These are phyloP conservation scores for Blastomyces gilchristii DNA, from an alignment of 2,329 filamentous ascomycete species.

Conservation along the genomic window DNA sequence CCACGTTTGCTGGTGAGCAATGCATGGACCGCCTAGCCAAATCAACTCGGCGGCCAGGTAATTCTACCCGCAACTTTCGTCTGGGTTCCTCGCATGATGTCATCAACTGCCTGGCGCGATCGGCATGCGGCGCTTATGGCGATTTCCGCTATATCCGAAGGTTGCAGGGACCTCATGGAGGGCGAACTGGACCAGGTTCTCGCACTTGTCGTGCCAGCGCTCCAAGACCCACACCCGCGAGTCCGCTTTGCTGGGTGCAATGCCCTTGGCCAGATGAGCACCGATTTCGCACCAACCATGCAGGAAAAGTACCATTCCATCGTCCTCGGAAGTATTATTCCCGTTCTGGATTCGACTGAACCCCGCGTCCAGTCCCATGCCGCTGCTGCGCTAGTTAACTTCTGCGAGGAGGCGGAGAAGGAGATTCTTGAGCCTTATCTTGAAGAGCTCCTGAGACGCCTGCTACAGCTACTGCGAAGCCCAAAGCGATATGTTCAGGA, in stretches of 20 bases:
- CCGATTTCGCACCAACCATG: conserved; percentile 96
- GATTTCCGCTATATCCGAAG: conserved; percentile 95
- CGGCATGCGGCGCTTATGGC: conserved; percentile 96
- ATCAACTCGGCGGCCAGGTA: conserved; percentile 91
- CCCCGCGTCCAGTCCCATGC: conserved; percentile 93
- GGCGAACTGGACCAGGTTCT: conserved; percentile 89
- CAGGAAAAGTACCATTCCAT: conserved; percentile 87
- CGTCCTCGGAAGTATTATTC: conserved; percentile 83
- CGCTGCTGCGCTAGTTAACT: conserved; percentile 95
- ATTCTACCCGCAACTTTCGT: conserved; percentile 88
- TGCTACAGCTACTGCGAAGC: conserved; percentile 80
- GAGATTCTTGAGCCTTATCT: conserved; percentile 84
- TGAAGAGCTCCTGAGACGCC: conserved; percentile 70
- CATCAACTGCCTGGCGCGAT: conserved; percentile 86
- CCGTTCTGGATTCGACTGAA: conserved; percentile 80
- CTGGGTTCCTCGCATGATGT: conserved; percentile 97
- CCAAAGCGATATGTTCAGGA: conserved; percentile 95
- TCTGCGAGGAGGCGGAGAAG: conserved; percentile 97
- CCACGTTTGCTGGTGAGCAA: conserved; percentile 95
- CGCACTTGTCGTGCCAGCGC: conserved; percentile 82
- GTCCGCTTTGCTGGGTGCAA: conserved; percentile 98
- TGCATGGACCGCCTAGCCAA: conserved; percentile 97
- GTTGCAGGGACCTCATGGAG: conserved; percentile 91
- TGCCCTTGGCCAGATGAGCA: conserved; percentile 98
- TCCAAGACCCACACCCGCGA: conserved; percentile 81